These are phyloP conservation scores for Escovopsis weberi DNA, from an alignment of 2,329 filamentous ascomycete genomes.

Conservation along the genomic window DNA sequence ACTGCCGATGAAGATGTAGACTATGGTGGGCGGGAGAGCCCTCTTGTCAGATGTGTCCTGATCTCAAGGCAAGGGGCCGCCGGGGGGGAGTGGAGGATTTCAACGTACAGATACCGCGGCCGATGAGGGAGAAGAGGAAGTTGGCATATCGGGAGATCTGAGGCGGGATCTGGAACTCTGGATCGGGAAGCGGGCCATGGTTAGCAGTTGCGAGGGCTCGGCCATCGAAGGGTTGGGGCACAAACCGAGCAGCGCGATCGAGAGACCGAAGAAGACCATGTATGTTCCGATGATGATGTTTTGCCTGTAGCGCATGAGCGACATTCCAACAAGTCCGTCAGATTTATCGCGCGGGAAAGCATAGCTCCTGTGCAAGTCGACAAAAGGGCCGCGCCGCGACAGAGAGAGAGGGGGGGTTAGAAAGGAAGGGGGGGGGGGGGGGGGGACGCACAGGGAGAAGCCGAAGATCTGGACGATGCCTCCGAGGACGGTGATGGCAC, in stretches of 20 bases:
- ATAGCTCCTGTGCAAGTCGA: too few relatives aligned
- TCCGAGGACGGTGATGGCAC: conserved; percentile 73
- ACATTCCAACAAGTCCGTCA: background rate
- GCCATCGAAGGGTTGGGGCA: background rate
- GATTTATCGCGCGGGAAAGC: too few relatives aligned
- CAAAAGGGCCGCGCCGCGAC: too few relatives aligned
- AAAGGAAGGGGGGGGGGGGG: background rate
- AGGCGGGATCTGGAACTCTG: conserved; percentile 88
- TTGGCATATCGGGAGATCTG: conserved; percentile 88
- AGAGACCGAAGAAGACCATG: conserved; percentile 79
- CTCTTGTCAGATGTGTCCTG: conserved; percentile 3
- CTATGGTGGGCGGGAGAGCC: too few relatives aligned
- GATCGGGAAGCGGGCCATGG: background rate
- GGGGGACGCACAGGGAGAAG: conserved; percentile 39
- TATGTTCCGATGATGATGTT: conserved; percentile 69
- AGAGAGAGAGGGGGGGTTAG: too few relatives aligned
- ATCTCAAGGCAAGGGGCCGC: background rate
- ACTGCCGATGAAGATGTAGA: conserved; percentile 91
- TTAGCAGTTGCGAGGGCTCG: background rate
- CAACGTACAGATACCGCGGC: conserved; percentile 79
- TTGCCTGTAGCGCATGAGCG: conserved; percentile 5
- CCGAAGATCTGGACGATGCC: conserved; percentile 61
- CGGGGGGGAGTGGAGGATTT: too few relatives aligned
- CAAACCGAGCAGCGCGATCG: conserved; percentile 51
- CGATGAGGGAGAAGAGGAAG: conserved; percentile 95